Evolutionary conservation across 2,329 filamentous ascomycete species (phyloP).

Genomic region (Penicillium decumbens): DNA sequence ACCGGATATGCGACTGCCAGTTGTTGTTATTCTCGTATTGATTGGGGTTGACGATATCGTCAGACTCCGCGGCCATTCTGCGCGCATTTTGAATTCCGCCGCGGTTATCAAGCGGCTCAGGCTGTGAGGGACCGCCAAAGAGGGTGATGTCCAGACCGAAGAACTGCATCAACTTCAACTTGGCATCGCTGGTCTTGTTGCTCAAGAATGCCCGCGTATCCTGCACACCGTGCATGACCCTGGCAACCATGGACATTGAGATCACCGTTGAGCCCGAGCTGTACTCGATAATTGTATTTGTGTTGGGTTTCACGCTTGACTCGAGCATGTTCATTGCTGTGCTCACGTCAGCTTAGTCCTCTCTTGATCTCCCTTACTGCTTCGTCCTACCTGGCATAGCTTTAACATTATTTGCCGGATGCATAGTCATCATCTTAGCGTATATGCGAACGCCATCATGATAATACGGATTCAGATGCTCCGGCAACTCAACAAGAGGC

Average conservation of each 20-base stretch:
- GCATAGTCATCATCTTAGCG: slow-evolving; percentile 63
- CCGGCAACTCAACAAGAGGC: slow-evolving; percentile 59
- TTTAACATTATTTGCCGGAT: slow-evolving; percentile 63
- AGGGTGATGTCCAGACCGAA: slow-evolving; percentile 56
- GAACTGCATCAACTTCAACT: slow-evolving; percentile 55
- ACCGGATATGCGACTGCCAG: slow-evolving; percentile 49
- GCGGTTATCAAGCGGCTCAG: slow-evolving; percentile 51
- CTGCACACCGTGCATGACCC: slow-evolving; percentile 49
- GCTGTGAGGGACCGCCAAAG: slow-evolving; percentile 57
- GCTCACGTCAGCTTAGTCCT: neutral
- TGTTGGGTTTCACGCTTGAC: slow-evolving; percentile 42
- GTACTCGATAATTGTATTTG: slow-evolving; percentile 55
- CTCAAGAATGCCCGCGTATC: slow-evolving; percentile 55
- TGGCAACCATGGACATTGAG: slow-evolving; percentile 54
- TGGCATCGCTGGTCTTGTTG: slow-evolving; percentile 55
- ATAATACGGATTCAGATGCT: slow-evolving; percentile 54
- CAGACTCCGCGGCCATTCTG: slow-evolving; percentile 40
- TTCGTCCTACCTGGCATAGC: slow-evolving; percentile 47
- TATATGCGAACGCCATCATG: slow-evolving; percentile 59
- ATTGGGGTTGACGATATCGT: slow-evolving; percentile 49
- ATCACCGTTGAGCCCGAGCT: slow-evolving; percentile 61
- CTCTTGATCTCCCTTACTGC: no score
- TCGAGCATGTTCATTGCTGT: slow-evolving; percentile 51
- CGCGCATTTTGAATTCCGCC: slow-evolving; percentile 52
- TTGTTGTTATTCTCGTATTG: slow-evolving; percentile 53